Base-by-base conservation (phyloP, 2,329 filamentous ascomycete genomes). In the Achaetomium macrosporum region DNA sequence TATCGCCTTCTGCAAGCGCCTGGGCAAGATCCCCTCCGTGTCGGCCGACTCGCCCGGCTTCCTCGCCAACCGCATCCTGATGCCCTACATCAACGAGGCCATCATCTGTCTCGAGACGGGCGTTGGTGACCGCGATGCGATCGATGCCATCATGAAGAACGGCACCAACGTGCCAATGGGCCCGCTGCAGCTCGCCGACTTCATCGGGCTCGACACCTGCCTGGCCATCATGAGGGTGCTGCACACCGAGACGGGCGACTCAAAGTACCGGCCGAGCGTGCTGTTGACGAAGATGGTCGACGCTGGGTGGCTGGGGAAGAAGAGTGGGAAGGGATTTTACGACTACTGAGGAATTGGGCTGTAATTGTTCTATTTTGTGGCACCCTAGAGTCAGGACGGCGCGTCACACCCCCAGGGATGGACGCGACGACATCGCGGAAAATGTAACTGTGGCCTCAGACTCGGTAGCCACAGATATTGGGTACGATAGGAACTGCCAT, bases 41-140 rank as follows among this genome's bases (percentile, higher is more conserved):
- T 95, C 90, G 13, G 88, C 88, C 15, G 93, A 99, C 70, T 83
- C 88, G 0, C 93, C 93, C 0, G 93, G 93, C 1, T 99, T 99
- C 75, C 76, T 99, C 20, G 93, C 93, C 31, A 99, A 99, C 70
- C 81, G 93, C 10, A 99, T 99, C 57, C 75, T 99, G 55, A 99
- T 99, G 93, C 93, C 93, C 0, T 99, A 99, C 69, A 96, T 99
- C 75, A 99, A 99, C 69, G 93, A 99, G 73, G 93, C 95, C 9
- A 78, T 99, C 62, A 92, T 96, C 59, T 99, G 93, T 70, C 77
- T 99, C 13, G 93, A 99, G 73, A 96, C 93, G 0, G 88, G 89
- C 3, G 84, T 99, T 0, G 93, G 93, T 16, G 80, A 82, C 59
- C 86, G 88, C 62, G 91, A 97, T 65, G 88, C 92, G 59, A 99